Base-by-base conservation (phyloP, 83 land plant species). In the Picea abies region DNA sequence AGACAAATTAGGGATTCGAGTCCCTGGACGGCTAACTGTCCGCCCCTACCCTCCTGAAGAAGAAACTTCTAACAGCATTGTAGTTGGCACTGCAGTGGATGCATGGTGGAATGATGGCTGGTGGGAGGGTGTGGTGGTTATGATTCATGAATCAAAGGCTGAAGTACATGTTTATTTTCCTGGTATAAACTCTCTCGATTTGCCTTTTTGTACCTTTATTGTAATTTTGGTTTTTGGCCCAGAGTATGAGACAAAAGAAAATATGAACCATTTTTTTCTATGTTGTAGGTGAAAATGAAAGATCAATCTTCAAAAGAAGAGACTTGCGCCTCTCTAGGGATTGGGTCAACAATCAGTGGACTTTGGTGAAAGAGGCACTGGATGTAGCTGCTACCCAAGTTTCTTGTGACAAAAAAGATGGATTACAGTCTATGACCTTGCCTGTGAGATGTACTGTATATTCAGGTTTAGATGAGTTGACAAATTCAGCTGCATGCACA, bases 71-170 rank as follows among this genome's bases (percentile, higher is more conserved):
- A 75, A 65, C 62, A 73, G 63, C 32, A 63, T 89, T 41, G 85
- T 80, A 66, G 84, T 87, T 79, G 96, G 96, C 1, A 19, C 85
- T 26, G 80, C 82, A 35, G 94, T 94, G 35, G 96, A 94, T 79
- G 96, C 85, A 5, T 85, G 96, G 94, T 90, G 93, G 96, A 84
- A 87, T 89, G 94, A 94, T 89, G 96, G 94, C 1, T 94, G 94
- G 96, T 94, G 96, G 96, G 96, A 94, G 84, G 96, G 96, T 8
- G 86, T 92, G 52, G 88, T 94, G 3, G 62, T 87, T 16, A 49
- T 47, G 80, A n/a, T 49, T 11, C 84, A 82, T 17, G 86, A 83
- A 61, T 70, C 85, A n/a, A 86, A 85, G 22, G 88, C 79, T 26
- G 75, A 63, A 73, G 26, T 89, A 10, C 87, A 78, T 63, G 90